Conservation (phyloP, 306 rosid species). For the Echinosophora koreensis region DNA sequence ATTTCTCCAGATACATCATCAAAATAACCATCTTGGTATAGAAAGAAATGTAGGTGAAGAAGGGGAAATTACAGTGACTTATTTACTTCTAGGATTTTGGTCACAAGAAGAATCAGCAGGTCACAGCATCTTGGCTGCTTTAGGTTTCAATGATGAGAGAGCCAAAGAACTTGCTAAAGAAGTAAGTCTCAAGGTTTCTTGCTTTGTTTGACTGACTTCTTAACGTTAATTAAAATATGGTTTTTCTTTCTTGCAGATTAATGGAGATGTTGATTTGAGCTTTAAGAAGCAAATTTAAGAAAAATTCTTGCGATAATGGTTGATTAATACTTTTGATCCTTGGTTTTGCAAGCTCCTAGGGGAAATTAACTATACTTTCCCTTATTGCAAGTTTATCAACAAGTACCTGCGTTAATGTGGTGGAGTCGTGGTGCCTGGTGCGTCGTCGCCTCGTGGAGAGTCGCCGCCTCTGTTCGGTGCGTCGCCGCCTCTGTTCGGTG, state of each 20-base stretch:
- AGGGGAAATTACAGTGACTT: constrained; percentile 80
- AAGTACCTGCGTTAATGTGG: constrained; percentile 35
- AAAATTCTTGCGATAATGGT: constrained; percentile 4
- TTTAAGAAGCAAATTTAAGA: constrained; percentile 50
- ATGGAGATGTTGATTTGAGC: constrained; percentile 68
- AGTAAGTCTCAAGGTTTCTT: constrained; percentile 60
- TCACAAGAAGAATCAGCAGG: constrained; percentile 84
- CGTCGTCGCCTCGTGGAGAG: too few species aligned
- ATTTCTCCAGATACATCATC: too few species aligned
- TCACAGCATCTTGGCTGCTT: constrained; percentile 65
- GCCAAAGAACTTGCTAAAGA: constrained; percentile 74
- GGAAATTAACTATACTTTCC: constrained; percentile 40
- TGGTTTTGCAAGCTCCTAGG: constrained; percentile 32
- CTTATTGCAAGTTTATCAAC: constrained; percentile 32
- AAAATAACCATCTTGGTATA: too few species aligned
- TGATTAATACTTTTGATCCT: constrained; percentile 36
- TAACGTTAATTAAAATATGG: constrained; percentile 33
- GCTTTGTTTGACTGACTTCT: constrained; percentile 6
- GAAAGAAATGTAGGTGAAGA: constrained; percentile 69
- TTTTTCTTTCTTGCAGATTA: constrained; percentile 59
- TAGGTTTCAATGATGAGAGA: constrained; percentile 89
- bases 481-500: too few species aligned
- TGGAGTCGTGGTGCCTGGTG: too few species aligned
- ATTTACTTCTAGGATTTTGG: constrained; percentile 93
- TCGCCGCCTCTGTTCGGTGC: too few species aligned